Percentiles rank a stretch among this genome's conserved stretches.
These are phyloP conservation scores for Blumeria hordei DNA, from an alignment of 2,329 filamentous ascomycete genomes.

Conservation along the genomic window DNA sequence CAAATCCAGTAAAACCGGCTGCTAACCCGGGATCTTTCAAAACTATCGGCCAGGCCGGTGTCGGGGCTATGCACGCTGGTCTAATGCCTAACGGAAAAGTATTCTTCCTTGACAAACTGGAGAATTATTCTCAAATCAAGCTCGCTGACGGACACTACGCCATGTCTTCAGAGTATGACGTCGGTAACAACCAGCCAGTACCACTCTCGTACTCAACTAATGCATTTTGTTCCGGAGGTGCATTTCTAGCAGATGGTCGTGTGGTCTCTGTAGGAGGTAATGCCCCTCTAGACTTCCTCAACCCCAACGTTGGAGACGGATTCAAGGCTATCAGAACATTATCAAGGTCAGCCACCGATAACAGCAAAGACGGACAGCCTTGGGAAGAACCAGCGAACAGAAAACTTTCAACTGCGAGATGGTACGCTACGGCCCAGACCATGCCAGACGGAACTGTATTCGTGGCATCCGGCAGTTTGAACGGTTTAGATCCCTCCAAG, in stretches of 20 bases:
- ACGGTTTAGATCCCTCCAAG: conserved; percentile 29
- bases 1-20: conserved; percentile 20
- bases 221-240: conserved; percentile 34
- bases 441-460: conserved; percentile 31
- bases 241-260: conserved; percentile 30
- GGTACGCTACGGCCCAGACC: conserved; percentile 36
- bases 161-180: conserved; percentile 35
- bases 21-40: conserved; percentile 22
- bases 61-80: conserved; percentile 39
- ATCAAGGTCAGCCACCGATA: conserved; percentile 22
- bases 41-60: conserved; percentile 30
- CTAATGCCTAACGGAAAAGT: conserved; percentile 33
- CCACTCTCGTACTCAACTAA: conserved; percentile 29
- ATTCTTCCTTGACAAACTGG: conserved; percentile 38
- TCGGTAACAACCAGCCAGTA: conserved; percentile 21
- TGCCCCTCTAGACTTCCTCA: conserved; percentile 27
- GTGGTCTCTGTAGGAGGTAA: conserved; percentile 33
- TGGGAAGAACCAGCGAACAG: conserved; percentile 30
- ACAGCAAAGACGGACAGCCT: conserved; percentile 20
- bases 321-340: conserved; percentile 33
- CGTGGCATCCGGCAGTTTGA: conserved; percentile 33
- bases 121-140: conserved; percentile 33
- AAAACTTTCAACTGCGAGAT: conserved; percentile 27
- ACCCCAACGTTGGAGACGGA: conserved; percentile 32
- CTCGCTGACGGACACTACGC: conserved; percentile 29